Conservation (phyloP, 2,329 filamentous ascomycete species). For the Ceratocystis huliohia region DNA sequence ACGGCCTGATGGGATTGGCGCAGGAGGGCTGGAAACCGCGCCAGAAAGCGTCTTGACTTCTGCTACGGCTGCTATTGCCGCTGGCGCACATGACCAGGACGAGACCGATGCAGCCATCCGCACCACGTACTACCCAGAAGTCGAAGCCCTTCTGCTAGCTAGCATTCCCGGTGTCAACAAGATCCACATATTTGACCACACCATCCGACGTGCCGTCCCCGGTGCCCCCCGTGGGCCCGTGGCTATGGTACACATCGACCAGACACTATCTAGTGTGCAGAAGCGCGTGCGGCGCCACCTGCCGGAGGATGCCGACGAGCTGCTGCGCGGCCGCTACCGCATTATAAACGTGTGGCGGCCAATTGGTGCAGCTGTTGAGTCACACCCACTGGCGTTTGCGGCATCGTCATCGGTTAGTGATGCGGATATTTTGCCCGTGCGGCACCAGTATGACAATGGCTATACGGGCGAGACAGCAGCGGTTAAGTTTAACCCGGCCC, state of each 20-base stretch:
- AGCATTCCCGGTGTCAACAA: conserved; percentile 52
- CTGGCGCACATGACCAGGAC: neutral
- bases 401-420: conserved; percentile 49
- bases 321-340: conserved; percentile 58
- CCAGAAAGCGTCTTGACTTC: conserved; percentile 43
- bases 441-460: conserved; percentile 55
- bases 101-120: conserved; percentile 55
- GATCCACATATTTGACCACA: conserved; percentile 76
- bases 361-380: conserved; percentile 47
- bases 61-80: conserved; percentile 22
- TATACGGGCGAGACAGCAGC: conserved; percentile 63
- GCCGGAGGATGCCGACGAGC: conserved; percentile 44
- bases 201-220: conserved; percentile 55
- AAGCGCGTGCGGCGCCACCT: conserved; percentile 58
- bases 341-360: conserved; percentile 83
- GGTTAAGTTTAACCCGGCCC: conserved; percentile 46
- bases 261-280: conserved; percentile 54
- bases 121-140: conserved; percentile 69
- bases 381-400: conserved; percentile 56
- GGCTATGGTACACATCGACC: conserved; percentile 66
- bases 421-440: conserved; percentile 55
- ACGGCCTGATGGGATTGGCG: conserved; percentile 32
- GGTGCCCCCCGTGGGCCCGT: conserved; percentile 55
- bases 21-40: conserved; percentile 33
- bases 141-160: conserved; percentile 57